Percentiles rank a stretch among this genome's conserved stretches.
Evolutionary conservation across 257 asterid genomes (phyloP).

Genomic region (Primulina eburnea): DNA sequence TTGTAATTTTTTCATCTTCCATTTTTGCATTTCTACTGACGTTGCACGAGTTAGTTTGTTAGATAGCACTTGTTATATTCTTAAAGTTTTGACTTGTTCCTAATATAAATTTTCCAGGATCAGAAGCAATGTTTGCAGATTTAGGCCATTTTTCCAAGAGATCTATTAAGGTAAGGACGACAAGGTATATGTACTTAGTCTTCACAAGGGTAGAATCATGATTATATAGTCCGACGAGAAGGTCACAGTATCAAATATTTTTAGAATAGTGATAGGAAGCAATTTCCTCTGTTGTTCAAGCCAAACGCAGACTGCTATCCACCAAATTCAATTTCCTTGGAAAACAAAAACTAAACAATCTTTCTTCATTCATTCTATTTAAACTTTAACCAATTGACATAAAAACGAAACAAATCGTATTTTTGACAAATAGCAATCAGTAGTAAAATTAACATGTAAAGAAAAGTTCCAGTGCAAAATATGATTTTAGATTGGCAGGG

Average conservation of each 20-base stretch:
- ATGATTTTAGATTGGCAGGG: not conserved
- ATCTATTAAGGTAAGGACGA: conserved; percentile 65
- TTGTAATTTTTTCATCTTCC: not conserved
- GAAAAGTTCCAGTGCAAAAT: not conserved
- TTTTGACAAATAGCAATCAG: not conserved
- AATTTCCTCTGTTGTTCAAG: not conserved
- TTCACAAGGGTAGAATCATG: not conserved
- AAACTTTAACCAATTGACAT: not conserved
- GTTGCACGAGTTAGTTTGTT: not conserved
- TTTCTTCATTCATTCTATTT: not conserved
- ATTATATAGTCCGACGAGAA: not conserved
- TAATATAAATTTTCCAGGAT: conserved; percentile 44
- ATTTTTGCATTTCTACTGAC: not conserved
- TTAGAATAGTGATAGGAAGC: not conserved
- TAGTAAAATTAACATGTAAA: not conserved
- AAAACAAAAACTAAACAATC: not conserved
- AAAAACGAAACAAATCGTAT: not conserved
- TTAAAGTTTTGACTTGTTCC: conserved; percentile 12
- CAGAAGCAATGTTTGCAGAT: conserved; percentile 91
- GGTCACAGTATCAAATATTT: not conserved
- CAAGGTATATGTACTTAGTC: not conserved
- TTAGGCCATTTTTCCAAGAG: conserved; percentile 88
- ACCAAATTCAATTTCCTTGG: not conserved
- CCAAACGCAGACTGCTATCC: not conserved
- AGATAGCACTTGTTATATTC: conserved; percentile 8